Base-by-base conservation (phyloP, 345 rosid genomes). In the Euphorbia pulcherrima region DNA sequence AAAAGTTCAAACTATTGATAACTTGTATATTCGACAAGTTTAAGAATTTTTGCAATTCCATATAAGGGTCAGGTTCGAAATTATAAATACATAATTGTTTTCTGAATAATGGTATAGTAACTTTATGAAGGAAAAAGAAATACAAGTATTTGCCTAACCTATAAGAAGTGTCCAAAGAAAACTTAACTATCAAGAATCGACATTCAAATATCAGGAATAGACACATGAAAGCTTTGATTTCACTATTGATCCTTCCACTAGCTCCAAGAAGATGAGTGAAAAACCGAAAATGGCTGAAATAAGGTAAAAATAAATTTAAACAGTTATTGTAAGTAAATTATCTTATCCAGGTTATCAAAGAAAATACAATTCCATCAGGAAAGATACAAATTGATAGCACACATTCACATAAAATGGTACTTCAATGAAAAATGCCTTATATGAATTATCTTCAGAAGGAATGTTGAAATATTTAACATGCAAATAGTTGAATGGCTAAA, bases 111-210 rank as follows among this genome's bases (percentile, higher is more conserved):
- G 46, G 60, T 65, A 68, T 20, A 14, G 68, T 39, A 59, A 75
- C 44, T 44, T 14, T 48, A 6, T 14, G 16, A 56, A 52, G 44
- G 33, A 16, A 14, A 58, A 59, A 56, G 70, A 60, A 64, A 21
- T 44, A 27, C 23, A n/a, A 65, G 71, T 70, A 69, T 83, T 74
- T 57, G 68, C 71, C 85, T 79, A 78, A 86, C 88, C 87, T 86
- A 80, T 75, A 52, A 44, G 62, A 66, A 70, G 62, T 44, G 46
- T 72, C 71, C 53, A 33, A 0, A 23, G 47, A 39, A 33, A 62
- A 75, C 64, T 58, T 58, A 46, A 60, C 44, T 67, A 44, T 76
- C 62, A 50, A 62, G 28, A 72, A 78, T 61, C 51, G 76, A 57
- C 72, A 65, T n/a, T n/a, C n/a, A n/a, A n/a, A n/a, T n/a, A n/a